Percentiles rank a stretch among this genome's conserved stretches.
Conservation (phyloP, 2,329 filamentous ascomycete genomes). For the Venturiaceae sp. region DNA sequence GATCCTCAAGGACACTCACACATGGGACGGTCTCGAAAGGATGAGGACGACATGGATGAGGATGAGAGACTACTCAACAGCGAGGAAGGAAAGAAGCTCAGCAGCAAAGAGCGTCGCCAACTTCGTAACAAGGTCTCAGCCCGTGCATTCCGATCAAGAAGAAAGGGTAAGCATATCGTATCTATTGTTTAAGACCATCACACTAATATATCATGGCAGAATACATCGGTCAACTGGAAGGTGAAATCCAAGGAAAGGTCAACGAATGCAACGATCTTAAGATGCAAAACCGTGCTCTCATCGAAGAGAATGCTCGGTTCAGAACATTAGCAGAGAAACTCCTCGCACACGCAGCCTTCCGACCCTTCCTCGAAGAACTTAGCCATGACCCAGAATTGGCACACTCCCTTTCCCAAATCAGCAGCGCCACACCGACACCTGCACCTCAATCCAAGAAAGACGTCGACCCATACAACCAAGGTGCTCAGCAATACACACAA, state of each 20-base stretch:
- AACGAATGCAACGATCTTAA: constrained; percentile 77
- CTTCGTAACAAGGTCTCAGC: constrained; percentile 99
- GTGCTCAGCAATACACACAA: constrained; percentile 23
- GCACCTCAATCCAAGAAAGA: constrained; percentile 47
- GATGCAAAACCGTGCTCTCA: constrained; percentile 68
- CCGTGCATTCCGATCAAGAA: constrained; percentile 90
- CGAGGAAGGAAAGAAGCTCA: constrained; percentile 98
- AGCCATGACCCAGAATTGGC: constrained; percentile 23
- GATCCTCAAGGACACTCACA: constrained; percentile 46
- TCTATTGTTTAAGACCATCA: neutral
- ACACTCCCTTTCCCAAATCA: constrained; percentile 14
- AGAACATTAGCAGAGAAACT: constrained; percentile 74
- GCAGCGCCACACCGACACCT: constrained; percentile 18
- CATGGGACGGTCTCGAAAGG: constrained; percentile 71
- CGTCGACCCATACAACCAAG: constrained; percentile 47
- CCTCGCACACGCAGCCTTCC: constrained; percentile 38
- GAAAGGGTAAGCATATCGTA: constrained; percentile 68
- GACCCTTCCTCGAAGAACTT: constrained; percentile 35
- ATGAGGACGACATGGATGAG: constrained; percentile 95
- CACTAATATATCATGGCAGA: constrained; percentile 59
- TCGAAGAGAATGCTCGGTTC: constrained; percentile 79
- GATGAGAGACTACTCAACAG: constrained; percentile 90
- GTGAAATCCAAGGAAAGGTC: constrained; percentile 73
- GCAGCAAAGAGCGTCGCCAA: constrained; percentile 91
- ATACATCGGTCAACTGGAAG: constrained; percentile 92